phyloP scores from a whole-genome alignment of 352 stramenopile species.

The Phytophthora agathidicida region DNA sequence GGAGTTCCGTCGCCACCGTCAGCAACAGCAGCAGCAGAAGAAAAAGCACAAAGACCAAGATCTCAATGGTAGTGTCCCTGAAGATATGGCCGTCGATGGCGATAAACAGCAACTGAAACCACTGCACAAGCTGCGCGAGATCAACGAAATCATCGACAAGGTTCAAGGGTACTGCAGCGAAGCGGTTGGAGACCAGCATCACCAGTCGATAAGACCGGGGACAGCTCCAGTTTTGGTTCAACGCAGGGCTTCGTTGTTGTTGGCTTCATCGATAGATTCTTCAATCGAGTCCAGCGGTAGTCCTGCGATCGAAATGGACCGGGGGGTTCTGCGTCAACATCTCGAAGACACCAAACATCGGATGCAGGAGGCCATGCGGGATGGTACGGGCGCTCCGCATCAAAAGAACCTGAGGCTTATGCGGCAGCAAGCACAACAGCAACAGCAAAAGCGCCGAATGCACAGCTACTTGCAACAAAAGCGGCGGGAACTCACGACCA shows the following conservation, averaged over 20 bases:
- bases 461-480: constrained; percentile 79
- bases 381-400: constrained; percentile 33
- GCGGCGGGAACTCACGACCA: constrained; percentile 63
- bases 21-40: constrained; percentile 7
- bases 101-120: constrained; percentile 20
- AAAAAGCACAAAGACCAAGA: constrained; percentile 5
- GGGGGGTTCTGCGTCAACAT: constrained; percentile 35
- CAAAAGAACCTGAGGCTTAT: constrained; percentile 41
- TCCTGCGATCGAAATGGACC: background rate
- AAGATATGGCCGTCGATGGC: background rate
- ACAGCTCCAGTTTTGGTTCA: constrained; percentile 13
- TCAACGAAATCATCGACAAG: constrained; percentile 70
- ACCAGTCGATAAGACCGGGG: constrained; percentile 15
- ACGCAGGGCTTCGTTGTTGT: constrained; percentile 4
- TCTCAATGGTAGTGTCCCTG: background rate
- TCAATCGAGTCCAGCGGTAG: no score
- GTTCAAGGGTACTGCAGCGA: constrained; percentile 43
- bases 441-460: constrained; percentile 67
- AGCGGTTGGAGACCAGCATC: background rate
- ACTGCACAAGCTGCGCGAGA: constrained; percentile 59
- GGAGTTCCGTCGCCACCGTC: constrained; percentile 45
- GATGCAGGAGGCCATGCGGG: constrained; percentile 54
- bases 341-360: constrained; percentile 51
- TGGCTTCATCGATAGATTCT: background rate
- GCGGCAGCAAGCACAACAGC: constrained; percentile 33